Evolutionary conservation across 2,329 filamentous ascomycete species (phyloP), one percentile per base, ranked within the genome.

Genomic region (Allantophomopsis lycopodina): DNA sequence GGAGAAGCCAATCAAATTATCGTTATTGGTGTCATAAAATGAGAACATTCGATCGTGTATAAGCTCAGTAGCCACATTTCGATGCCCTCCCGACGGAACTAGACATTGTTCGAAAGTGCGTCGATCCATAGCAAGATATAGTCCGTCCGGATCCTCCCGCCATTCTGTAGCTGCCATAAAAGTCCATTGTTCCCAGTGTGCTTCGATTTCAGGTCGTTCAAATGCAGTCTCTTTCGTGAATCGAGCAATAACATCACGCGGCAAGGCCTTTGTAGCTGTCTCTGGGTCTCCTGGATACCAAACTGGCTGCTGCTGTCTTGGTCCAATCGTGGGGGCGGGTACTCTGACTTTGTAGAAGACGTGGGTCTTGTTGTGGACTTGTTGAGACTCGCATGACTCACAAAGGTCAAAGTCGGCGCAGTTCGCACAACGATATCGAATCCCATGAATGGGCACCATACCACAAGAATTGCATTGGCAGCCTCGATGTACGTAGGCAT

Each of bases 31-130:
- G 59, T 98, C 91, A 58, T 95, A 98, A 58, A 95, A 95, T 38
- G 83, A 76, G 60, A 96, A 98, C 73, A 95, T 91, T 48, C 91
- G 82, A 57, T 98, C 89, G 54, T 94, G 91, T 43, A 98, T 84
- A 12, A 94, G 73, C 55, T 93, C 95, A 1, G 89, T 85, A 1
- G 81, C 72, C 10, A 82, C 76, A 40, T 86, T 79, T 23, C 80
- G 74, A 42, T 77, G 74, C n/a, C 81, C 82, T 12, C 82, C 83
- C 18, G 83, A 83, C 3, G 86, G 85, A 7, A 93, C 79, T 44
- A 96, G 77, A 49, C 87, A 94, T 36, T 83, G 78, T 55, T 95
- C 86, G 60, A 98, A 98, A 0, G 86, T 94, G 58, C 82, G 83
- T 44, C 87, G 78, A 55, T 96, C 88, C 66, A 96, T 93, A 28